Evolutionary conservation across 805 yeast species (phyloP).

Genomic region (Saccharomycopsis schoenii): DNA sequence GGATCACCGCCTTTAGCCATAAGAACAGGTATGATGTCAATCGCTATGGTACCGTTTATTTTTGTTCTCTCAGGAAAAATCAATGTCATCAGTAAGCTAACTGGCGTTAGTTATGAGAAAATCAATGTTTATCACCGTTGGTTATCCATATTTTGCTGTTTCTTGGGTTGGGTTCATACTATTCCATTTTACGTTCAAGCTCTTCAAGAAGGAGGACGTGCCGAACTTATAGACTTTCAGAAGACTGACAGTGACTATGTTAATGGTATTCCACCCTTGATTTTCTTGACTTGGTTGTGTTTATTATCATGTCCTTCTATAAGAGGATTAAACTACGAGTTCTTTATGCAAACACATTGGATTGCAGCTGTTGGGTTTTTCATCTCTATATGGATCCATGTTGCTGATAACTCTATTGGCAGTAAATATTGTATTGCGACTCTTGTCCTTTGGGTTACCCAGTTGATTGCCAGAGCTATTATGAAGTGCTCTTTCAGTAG

Average conservation of each 20-base stretch:
- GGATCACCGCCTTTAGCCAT: slow-evolving; percentile 53
- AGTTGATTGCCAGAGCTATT: slow-evolving; percentile 36
- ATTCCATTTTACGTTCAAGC: slow-evolving; percentile 40
- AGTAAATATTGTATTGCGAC: slow-evolving; percentile 41
- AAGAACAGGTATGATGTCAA: slow-evolving; percentile 41
- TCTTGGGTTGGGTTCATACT: slow-evolving; percentile 37
- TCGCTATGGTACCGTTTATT: slow-evolving; percentile 41
- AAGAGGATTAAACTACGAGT: slow-evolving; percentile 35
- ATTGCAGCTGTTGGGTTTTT: slow-evolving; percentile 38
- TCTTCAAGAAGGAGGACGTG: slow-evolving; percentile 39
- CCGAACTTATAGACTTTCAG: slow-evolving; percentile 22
- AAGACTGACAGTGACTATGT: slow-evolving; percentile 21
- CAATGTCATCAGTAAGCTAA: slow-evolving; percentile 37
- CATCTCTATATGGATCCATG: slow-evolving; percentile 39
- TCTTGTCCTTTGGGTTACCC: slow-evolving; percentile 41
- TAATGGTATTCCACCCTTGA: slow-evolving; percentile 41
- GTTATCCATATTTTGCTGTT: slow-evolving; percentile 29
- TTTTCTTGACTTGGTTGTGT: slow-evolving; percentile 35
- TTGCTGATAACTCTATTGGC: slow-evolving; percentile 26
- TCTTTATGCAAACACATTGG: slow-evolving; percentile 46
- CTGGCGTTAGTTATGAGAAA: slow-evolving; percentile 49
- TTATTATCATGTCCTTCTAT: slow-evolving; percentile 32
- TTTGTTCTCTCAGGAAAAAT: slow-evolving; percentile 43
- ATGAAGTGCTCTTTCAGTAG: slow-evolving; percentile 35
- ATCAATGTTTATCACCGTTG: slow-evolving; percentile 43